A percentile compares a stretch with the other conserved stretches of the same genome.
Conservation (phyloP, 441 rosid species). For the Geranium incanum region DNA sequence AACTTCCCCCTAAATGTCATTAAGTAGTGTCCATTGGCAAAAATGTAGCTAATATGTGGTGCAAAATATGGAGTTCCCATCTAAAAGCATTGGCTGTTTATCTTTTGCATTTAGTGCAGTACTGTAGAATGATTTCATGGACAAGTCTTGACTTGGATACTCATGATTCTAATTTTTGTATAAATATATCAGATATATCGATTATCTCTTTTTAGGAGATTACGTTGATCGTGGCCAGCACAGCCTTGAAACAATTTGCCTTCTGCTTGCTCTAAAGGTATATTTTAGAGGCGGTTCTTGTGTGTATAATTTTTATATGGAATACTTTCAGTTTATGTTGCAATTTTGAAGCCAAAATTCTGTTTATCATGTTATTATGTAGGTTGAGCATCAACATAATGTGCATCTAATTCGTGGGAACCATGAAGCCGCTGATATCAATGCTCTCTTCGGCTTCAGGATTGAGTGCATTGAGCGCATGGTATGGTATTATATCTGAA, state of each 20-base stretch:
- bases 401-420: constrained; percentile 96
- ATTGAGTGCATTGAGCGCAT: constrained; percentile 97
- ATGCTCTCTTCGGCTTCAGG: constrained; percentile 97
- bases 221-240: constrained; percentile 99
- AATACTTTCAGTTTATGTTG: neutral
- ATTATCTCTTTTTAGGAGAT: constrained; percentile 97
- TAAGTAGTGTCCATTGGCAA: neutral
- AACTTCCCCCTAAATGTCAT: no score
- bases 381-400: constrained; percentile 85
- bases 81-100: neutral
- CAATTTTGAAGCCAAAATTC: constrained; percentile 3
- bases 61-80: neutral
- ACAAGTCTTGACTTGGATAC: neutral
- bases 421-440: constrained; percentile 99
- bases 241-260: constrained; percentile 89
- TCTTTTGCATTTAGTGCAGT: neutral
- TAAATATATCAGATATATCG: constrained; percentile 70
- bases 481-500: constrained; percentile 39
- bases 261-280: constrained; percentile 96
- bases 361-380: constrained; percentile 24
- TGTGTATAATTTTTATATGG: neutral
- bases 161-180: constrained; percentile 14
- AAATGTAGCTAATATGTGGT: neutral
- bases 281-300: constrained; percentile 7
- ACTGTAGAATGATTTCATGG: neutral